Evolutionary conservation across 345 rosid genomes (phyloP).

Genomic region (Salix viminalis): DNA sequence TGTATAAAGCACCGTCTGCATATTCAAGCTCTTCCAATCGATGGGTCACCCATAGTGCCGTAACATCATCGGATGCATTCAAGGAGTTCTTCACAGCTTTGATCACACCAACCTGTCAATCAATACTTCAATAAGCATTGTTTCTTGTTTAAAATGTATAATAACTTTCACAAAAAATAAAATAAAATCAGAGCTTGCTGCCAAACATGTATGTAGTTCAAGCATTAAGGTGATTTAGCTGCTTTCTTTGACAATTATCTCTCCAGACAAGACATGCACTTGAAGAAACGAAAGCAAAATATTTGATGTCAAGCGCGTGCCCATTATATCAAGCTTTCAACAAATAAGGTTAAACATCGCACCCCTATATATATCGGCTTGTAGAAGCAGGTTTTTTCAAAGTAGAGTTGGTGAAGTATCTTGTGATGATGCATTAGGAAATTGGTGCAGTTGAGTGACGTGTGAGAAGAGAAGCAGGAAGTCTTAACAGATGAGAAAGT

Average conservation of each 20-base stretch:
- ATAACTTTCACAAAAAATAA: not conserved
- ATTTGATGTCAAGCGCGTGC: not conserved
- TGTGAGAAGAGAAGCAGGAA: no score
- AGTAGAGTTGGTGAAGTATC: not conserved
- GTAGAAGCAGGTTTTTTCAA: not conserved
- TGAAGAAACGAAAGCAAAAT: not conserved
- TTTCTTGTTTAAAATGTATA: constrained; percentile 1
- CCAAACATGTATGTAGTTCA: no score
- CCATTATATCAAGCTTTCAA: not conserved
- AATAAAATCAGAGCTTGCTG: no score
- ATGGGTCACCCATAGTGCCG: constrained; percentile 93
- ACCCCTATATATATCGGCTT: no score
- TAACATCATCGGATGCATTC: constrained; percentile 56
- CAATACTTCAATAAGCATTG: not conserved
- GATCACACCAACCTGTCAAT: constrained; percentile 71
- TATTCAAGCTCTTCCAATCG: constrained; percentile 81
- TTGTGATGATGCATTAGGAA: no score
- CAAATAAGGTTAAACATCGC: not conserved
- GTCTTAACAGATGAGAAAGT: no score
- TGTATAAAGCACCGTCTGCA: constrained; percentile 85
- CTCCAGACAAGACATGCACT: not conserved
- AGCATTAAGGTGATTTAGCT: not conserved
- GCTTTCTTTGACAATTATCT: not conserved
- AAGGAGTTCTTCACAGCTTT: constrained; percentile 65
- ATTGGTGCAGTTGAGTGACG: no score